phyloP scores from a whole-genome alignment of 345 rosid species.

The Barbarea vulgaris region DNA sequence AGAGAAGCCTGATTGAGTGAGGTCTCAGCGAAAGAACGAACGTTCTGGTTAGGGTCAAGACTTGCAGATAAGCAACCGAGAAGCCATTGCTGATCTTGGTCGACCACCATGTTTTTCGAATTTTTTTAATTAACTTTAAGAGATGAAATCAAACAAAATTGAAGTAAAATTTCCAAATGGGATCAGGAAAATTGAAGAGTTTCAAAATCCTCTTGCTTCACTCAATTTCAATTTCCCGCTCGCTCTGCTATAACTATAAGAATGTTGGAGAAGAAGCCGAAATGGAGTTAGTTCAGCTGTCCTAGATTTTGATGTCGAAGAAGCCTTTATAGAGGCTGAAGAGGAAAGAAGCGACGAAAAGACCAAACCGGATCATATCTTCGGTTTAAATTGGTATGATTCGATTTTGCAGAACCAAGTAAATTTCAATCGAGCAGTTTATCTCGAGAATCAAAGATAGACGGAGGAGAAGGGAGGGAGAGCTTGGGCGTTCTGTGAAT shows the following conservation, averaged over 20 bases:
- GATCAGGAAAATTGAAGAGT: neutral
- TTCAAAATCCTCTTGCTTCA: neutral
- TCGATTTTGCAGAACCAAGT: neutral
- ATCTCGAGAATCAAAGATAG: neutral
- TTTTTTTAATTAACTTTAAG: neutral
- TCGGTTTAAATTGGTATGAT: slow-evolving; percentile 14
- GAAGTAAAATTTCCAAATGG: neutral
- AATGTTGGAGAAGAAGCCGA: slow-evolving; percentile 26
- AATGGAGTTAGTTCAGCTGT: slow-evolving; percentile 8
- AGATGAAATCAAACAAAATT: neutral
- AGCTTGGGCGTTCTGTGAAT: slow-evolving; percentile 4
- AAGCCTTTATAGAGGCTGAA: slow-evolving; percentile 30
- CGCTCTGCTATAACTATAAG: neutral
- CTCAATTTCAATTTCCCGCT: slow-evolving; percentile 32
- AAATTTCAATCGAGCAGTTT: slow-evolving; percentile 15
- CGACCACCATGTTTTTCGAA: slow-evolving; percentile 49
- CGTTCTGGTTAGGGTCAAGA: slow-evolving; percentile 78
- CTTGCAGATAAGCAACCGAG: slow-evolving; percentile 83
- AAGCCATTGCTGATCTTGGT: slow-evolving; percentile 91
- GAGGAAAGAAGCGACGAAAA: slow-evolving; percentile 25
- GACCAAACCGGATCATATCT: slow-evolving; percentile 28
- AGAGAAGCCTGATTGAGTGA: slow-evolving; percentile 82
- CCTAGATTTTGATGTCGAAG: slow-evolving; percentile 20
- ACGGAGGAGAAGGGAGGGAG: slow-evolving; percentile 20
- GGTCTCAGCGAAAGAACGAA: slow-evolving; percentile 87